phyloP scores from a whole-genome alignment of 2,329 filamentous ascomycete genomes.

The Penicillium sp. region DNA sequence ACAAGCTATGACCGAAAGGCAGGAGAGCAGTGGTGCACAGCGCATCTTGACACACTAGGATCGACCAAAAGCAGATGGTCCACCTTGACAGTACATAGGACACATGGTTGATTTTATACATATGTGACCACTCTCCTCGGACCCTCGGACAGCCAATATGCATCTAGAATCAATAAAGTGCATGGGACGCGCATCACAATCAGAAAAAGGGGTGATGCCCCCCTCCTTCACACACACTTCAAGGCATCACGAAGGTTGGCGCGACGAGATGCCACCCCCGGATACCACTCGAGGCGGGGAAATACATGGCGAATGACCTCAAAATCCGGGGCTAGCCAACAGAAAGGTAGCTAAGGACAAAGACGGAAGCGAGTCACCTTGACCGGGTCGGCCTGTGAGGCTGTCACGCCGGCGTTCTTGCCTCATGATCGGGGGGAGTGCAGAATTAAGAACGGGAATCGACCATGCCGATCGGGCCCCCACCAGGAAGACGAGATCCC shows the following conservation, averaged over 20 bases:
- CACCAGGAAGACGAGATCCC: conserved; percentile 11
- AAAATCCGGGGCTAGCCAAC: conserved; percentile 11
- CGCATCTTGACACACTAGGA: conserved; percentile 23
- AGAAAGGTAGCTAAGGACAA: conserved; percentile 6
- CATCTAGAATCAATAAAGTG: conserved; percentile 7
- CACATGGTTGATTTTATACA: conserved; percentile 19
- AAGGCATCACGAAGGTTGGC: conserved; percentile 4
- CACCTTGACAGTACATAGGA: conserved; percentile 5
- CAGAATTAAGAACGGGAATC: conserved; percentile 19
- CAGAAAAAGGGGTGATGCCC: conserved; percentile 7
- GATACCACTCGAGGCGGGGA: conserved; percentile 27
- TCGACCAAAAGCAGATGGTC: conserved; percentile 1
- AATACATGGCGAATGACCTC: conserved; percentile 23
- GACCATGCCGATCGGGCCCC: conserved; percentile 27
- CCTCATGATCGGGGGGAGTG: conserved; percentile 27
- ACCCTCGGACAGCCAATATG: background rate
- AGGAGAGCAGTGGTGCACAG: conserved; percentile 17
- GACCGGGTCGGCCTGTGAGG: conserved; percentile 1
- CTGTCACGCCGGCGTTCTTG: conserved; percentile 21
- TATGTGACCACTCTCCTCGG: background rate
- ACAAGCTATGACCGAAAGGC: conserved; percentile 23
- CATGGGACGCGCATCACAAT: conserved; percentile 22
- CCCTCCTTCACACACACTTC: conserved; percentile 5
- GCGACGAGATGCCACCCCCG: conserved; percentile 21
- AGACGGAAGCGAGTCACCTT: conserved; percentile 8